Conservation (phyloP, 176 grass and related monocot genomes). For the Elaeis guineensis region DNA sequence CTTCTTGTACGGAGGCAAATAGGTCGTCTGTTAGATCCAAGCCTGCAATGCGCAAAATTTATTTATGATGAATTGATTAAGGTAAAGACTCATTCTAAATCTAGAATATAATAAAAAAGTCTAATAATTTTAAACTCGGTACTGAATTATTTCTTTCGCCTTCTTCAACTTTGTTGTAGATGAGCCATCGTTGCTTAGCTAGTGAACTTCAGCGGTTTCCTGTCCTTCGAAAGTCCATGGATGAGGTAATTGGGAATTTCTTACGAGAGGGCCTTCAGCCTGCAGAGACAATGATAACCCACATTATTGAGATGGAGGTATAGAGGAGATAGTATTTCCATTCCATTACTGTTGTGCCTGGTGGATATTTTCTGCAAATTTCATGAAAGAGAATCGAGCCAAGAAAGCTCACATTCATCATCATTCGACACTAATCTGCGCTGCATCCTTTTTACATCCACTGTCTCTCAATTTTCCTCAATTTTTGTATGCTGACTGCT, state of each 20-base stretch:
- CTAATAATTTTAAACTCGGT: no score
- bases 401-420: no score
- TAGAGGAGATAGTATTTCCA: background rate
- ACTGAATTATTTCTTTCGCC: no score
- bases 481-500: no score
- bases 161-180: conserved; percentile 21
- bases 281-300: conserved; percentile 88
- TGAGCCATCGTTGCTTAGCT: conserved; percentile 84
- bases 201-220: conserved; percentile 68
- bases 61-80: conserved; percentile 96
- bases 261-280: conserved; percentile 85
- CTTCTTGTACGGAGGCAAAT: conserved; percentile 91
- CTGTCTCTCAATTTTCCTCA: no score
- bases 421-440: no score
- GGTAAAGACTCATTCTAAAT: conserved; percentile 30
- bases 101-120: no score
- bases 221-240: conserved; percentile 62
- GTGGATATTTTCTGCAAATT: no score
- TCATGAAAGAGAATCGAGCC: no score
- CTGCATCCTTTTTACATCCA: no score
- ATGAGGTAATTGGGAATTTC: conserved; percentile 77
- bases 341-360: no score
- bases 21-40: conserved; percentile 77
- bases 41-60: conserved; percentile 92
- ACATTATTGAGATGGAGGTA: conserved; percentile 97